phyloP scores from a whole-genome alignment of 2,329 filamentous ascomycete genomes.

The Diaporthe velutina region DNA sequence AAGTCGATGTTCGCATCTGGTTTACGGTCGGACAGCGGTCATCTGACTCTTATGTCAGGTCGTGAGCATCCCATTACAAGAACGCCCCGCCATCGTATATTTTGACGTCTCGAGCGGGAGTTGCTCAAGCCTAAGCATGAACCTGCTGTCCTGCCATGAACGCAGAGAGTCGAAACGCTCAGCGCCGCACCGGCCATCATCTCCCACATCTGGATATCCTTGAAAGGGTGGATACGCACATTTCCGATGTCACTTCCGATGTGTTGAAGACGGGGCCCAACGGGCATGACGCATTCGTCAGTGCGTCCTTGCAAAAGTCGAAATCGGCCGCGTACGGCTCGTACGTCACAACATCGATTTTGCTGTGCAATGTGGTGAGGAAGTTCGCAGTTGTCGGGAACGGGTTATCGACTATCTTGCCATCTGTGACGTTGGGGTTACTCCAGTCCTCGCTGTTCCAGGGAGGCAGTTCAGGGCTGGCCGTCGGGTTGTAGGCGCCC shows the following conservation, averaged over 20 bases:
- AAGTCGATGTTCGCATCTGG: not conserved
- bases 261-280: conserved; percentile 77
- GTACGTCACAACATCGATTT: conserved; percentile 83
- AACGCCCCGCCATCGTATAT: not conserved
- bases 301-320: conserved; percentile 76
- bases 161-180: not conserved
- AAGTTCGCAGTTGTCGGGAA: conserved; percentile 59
- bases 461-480: conserved; percentile 67
- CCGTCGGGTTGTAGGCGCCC: conserved; percentile 68
- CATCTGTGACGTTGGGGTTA: conserved; percentile 70
- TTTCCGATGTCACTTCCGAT: conserved; percentile 42
- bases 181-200: conserved; percentile 3
- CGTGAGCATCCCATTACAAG: not conserved
- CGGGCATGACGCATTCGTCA: conserved; percentile 77
- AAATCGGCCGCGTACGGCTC: conserved; percentile 69
- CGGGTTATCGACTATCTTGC: conserved; percentile 82
- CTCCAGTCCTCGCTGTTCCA: conserved; percentile 71
- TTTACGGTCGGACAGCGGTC: not conserved
- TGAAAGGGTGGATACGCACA: conserved; percentile 50
- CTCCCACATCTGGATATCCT: not conserved
- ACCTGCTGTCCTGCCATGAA: conserved; percentile 25
- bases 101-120: conserved; percentile 36
- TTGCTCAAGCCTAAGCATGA: not conserved
- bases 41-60: not conserved
- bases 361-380: conserved; percentile 79